Evolutionary conservation across 192 early-diverging fungal genomes (phyloP).

Genomic region (Entophlyctis luteolus): DNA sequence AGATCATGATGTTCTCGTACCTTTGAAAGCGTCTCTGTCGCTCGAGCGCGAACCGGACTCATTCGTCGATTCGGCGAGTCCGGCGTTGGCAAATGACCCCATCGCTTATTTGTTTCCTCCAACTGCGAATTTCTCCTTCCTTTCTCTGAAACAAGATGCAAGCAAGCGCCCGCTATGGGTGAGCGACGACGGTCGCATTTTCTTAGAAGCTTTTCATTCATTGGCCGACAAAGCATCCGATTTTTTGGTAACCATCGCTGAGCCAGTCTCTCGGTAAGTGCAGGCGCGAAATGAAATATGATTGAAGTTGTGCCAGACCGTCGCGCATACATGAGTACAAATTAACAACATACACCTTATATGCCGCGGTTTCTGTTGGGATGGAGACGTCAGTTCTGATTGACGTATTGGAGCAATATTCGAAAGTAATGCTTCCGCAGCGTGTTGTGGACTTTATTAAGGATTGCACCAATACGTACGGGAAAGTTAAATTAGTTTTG

Average conservation of each 20-base stretch:
- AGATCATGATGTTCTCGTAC: background rate
- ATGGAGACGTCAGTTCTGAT: conserved; percentile 91
- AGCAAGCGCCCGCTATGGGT: conserved; percentile 89
- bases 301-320: conserved; percentile 11
- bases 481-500: conserved; percentile 93
- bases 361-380: conserved; percentile 97
- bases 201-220: conserved; percentile 93
- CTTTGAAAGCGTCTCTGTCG: conserved; percentile 10
- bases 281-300: background rate
- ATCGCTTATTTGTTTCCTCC: conserved; percentile 10
- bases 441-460: conserved; percentile 75
- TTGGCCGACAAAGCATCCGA: conserved; percentile 91
- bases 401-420: conserved; percentile 73
- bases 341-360: conserved; percentile 90
- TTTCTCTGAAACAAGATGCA: conserved; percentile 76
- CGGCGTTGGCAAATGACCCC: background rate
- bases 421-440: conserved; percentile 76
- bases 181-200: conserved; percentile 77
- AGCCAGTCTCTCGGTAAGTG: conserved; percentile 63
- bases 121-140: conserved; percentile 31
- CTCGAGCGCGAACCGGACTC: background rate
- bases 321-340: conserved; percentile 87
- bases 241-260: conserved; percentile 93
- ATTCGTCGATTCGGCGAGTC: background rate
- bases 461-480: conserved; percentile 88